A percentile compares a stretch with the other conserved stretches of the same genome.
phyloP scores from a whole-genome alignment of 1,139 yeast species.

The Chernovozyma sophiae-reginae region DNA sequence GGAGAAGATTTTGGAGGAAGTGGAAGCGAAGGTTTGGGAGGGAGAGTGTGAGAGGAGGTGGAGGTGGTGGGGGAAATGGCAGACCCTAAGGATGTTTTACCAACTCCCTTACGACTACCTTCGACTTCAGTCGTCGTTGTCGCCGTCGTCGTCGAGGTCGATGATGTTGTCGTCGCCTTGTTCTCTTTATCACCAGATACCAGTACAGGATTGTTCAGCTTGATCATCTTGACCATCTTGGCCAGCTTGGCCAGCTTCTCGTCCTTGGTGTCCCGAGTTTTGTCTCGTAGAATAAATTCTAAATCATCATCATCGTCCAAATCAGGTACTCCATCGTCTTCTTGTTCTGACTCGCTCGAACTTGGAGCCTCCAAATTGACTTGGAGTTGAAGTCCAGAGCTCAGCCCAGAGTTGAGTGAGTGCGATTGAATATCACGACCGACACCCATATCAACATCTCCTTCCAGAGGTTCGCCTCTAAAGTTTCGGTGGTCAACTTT shows the following conservation, averaged over 20 bases:
- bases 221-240: too few relatives aligned
- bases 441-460: conserved; percentile 5
- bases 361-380: too few relatives aligned
- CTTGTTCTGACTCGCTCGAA: too few relatives aligned
- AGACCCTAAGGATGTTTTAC: too few relatives aligned
- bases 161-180: neutral
- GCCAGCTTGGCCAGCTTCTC: neutral
- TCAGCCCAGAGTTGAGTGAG: too few relatives aligned
- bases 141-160: neutral
- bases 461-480: conserved; percentile 11
- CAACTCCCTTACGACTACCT: too few relatives aligned
- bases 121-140: neutral
- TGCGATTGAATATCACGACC: conserved; percentile 6
- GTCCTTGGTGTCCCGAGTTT: conserved; percentile 1
- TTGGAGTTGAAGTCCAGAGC: too few relatives aligned
- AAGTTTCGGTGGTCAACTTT: conserved; percentile 43
- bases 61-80: neutral
- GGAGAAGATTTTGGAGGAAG: neutral
- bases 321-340: conserved; percentile 12
- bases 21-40: too few relatives aligned
- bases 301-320: conserved; percentile 22
- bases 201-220: too few relatives aligned
- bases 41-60: neutral
- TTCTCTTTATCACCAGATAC: neutral
- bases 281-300: conserved; percentile 13